Evolutionary conservation across 1,139 yeast genomes (phyloP).

Genomic region (Hemisphaericaspora xylanilytica): DNA sequence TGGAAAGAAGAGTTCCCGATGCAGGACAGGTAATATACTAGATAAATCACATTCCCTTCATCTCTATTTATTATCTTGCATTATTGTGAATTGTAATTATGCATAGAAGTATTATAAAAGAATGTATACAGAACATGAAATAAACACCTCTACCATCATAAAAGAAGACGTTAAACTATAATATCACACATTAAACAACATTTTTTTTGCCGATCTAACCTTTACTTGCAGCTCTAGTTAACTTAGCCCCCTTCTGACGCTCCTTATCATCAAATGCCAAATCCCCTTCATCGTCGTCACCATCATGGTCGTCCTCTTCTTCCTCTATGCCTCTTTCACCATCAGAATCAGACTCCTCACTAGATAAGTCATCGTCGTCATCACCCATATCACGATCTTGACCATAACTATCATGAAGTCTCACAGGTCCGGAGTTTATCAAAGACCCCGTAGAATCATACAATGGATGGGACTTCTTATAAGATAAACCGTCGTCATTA

Average conservation of each 20-base stretch:
- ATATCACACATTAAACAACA: constrained; percentile 5
- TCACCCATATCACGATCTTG: constrained; percentile 6
- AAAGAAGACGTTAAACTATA: neutral
- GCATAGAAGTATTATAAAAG: neutral
- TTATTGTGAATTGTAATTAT: constrained; percentile 1
- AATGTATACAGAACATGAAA: neutral
- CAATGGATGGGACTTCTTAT: constrained; percentile 61
- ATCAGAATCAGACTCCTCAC: constrained; percentile 11
- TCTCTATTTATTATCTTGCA: neutral
- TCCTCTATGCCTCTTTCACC: constrained; percentile 22
- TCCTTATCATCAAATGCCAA: constrained; percentile 15
- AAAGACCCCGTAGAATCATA: constrained; percentile 47
- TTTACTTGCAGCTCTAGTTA: constrained; percentile 45
- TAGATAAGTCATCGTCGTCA: constrained; percentile 8
- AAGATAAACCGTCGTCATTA: constrained; percentile 76
- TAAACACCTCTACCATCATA: neutral
- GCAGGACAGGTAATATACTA: neutral
- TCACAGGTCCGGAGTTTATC: constrained; percentile 13
- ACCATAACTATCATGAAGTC: constrained; percentile 1
- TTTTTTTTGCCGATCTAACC: constrained; percentile 18
- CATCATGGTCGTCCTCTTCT: constrained; percentile 14
- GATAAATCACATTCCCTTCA: neutral
- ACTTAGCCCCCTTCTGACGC: constrained; percentile 21
- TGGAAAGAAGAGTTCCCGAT: neutral
- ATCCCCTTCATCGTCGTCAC: constrained; percentile 18